Conservation (phyloP, 2,329 filamentous ascomycete species). For the Exophiala sp. region DNA sequence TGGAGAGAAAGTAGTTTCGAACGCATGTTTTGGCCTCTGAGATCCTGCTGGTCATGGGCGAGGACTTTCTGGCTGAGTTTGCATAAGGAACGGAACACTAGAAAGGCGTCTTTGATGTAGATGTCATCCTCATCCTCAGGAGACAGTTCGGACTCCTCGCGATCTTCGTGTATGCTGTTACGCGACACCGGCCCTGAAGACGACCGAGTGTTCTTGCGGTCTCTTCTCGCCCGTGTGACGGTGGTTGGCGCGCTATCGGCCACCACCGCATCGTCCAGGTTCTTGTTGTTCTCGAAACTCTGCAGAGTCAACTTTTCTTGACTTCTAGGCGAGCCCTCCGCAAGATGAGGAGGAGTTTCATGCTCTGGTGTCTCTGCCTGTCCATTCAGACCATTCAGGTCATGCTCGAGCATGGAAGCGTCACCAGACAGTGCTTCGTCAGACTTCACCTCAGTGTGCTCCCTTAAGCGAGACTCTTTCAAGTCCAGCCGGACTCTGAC, state of each 20-base stretch:
- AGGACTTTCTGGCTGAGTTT: constrained; percentile 92
- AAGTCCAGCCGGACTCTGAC: constrained; percentile 80
- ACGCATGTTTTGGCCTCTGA: constrained; percentile 92
- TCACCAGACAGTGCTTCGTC: constrained; percentile 28
- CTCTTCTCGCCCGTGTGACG: constrained; percentile 53
- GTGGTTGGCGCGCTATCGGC: constrained; percentile 63
- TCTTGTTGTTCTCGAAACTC: constrained; percentile 62
- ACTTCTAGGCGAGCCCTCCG: constrained; percentile 30
- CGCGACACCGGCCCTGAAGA: constrained; percentile 40
- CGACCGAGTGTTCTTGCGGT: constrained; percentile 40
- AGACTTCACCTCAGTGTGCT: constrained; percentile 33
- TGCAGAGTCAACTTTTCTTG: constrained; percentile 59
- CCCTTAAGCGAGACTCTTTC: constrained; percentile 67
- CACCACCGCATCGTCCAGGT: constrained; percentile 59
- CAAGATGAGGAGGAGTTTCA: constrained; percentile 47
- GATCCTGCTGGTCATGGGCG: constrained; percentile 81
- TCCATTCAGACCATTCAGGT: constrained; percentile 31
- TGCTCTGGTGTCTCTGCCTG: constrained; percentile 29
- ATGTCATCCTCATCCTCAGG: constrained; percentile 73
- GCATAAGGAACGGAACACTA: constrained; percentile 96
- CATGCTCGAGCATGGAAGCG: constrained; percentile 24
- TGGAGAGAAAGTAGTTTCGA: constrained; percentile 94
- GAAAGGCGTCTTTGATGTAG: constrained; percentile 92
- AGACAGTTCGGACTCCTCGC: constrained; percentile 37
- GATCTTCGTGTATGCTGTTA: constrained; percentile 34